Evolutionary conservation across 306 rosid genomes (phyloP).

Genomic region (apple (Malus domestica)): DNA sequence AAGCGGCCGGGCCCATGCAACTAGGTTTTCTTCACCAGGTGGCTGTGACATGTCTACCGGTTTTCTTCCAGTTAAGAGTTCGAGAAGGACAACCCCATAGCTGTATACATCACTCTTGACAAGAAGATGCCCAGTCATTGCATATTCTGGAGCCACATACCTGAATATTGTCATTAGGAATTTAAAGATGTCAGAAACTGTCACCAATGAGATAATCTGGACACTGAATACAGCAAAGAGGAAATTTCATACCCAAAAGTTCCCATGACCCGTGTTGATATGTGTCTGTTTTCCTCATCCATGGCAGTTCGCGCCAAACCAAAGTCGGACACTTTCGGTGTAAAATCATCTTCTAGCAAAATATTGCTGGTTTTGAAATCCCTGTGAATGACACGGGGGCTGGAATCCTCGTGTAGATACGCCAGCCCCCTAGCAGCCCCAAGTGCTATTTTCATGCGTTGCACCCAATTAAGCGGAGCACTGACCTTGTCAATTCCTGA

Average conservation of each 20-base stretch:
- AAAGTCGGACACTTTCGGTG: slow-evolving; percentile 93
- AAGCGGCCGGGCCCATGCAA: slow-evolving; percentile 74
- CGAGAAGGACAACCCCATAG: slow-evolving; percentile 90
- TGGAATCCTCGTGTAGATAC: slow-evolving; percentile 93
- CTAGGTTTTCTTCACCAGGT: slow-evolving; percentile 81
- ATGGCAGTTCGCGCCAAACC: slow-evolving; percentile 91
- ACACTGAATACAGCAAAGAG: neutral
- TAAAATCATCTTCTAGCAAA: slow-evolving; percentile 84
- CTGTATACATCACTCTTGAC: slow-evolving; percentile 91
- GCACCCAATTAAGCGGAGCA: slow-evolving; percentile 67
- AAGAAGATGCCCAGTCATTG: slow-evolving; percentile 93
- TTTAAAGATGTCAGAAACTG: slow-evolving; percentile 5
- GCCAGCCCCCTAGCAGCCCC: slow-evolving; percentile 97
- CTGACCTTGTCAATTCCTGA: slow-evolving; percentile 69
- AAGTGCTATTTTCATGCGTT: slow-evolving; percentile 86
- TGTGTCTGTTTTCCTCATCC: slow-evolving; percentile 74
- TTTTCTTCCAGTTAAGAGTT: slow-evolving; percentile 74
- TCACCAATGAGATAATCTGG: neutral
- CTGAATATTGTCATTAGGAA: slow-evolving; percentile 31
- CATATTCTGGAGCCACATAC: slow-evolving; percentile 90
- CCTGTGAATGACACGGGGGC: slow-evolving; percentile 91
- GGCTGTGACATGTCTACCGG: slow-evolving; percentile 92
- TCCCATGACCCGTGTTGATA: slow-evolving; percentile 98
- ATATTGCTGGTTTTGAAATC: slow-evolving; percentile 96
- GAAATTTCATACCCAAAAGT: slow-evolving; percentile 71